Percentiles rank a stretch among this genome's conserved stretches.
phyloP scores from a whole-genome alignment of 1,284 basidiomycete genomes.

The Athelia psychrophila region DNA sequence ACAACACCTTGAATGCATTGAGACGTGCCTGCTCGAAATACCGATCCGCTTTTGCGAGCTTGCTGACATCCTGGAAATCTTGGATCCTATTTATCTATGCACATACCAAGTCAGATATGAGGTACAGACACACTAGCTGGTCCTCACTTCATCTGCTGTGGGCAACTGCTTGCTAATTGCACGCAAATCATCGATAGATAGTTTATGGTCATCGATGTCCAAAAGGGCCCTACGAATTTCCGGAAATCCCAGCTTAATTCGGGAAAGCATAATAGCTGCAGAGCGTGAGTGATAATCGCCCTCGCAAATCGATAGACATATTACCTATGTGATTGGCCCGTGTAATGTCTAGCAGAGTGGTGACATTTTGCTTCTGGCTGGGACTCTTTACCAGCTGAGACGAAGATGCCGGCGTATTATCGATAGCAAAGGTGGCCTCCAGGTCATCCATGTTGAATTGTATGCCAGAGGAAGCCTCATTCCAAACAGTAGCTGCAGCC shows the following conservation, averaged over 20 bases:
- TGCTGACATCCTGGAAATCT: slow-evolving; percentile 64
- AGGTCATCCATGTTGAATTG: slow-evolving; percentile 68
- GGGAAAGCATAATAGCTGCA: slow-evolving; percentile 77
- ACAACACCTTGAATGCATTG: not conserved
- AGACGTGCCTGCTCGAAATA: slow-evolving; percentile 71
- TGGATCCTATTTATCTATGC: slow-evolving; percentile 59
- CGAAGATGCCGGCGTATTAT: slow-evolving; percentile 38
- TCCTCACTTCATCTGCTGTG: slow-evolving; percentile 69
- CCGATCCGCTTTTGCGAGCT: slow-evolving; percentile 81
- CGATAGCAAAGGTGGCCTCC: slow-evolving; percentile 71
- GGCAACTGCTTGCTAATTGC: slow-evolving; percentile 74
- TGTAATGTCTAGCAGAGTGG: slow-evolving; percentile 75
- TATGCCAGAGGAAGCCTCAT: slow-evolving; percentile 42
- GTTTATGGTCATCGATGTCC: slow-evolving; percentile 61
- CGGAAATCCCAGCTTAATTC: slow-evolving; percentile 62
- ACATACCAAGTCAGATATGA: not conserved
- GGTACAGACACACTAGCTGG: not conserved
- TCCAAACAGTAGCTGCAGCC: slow-evolving; percentile 68
- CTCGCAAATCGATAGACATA: slow-evolving; percentile 15
- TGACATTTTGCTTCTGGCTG: slow-evolving; percentile 57
- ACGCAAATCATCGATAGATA: slow-evolving; percentile 72
- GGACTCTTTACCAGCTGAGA: slow-evolving; percentile 39
- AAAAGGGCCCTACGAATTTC: slow-evolving; percentile 70
- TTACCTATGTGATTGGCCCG: slow-evolving; percentile 83
- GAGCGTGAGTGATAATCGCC: slow-evolving; percentile 9